Evolutionary conservation across 345 rosid species (phyloP), one percentile per base, ranked within the genome.

Genomic region (Lenwebbia sp.): DNA sequence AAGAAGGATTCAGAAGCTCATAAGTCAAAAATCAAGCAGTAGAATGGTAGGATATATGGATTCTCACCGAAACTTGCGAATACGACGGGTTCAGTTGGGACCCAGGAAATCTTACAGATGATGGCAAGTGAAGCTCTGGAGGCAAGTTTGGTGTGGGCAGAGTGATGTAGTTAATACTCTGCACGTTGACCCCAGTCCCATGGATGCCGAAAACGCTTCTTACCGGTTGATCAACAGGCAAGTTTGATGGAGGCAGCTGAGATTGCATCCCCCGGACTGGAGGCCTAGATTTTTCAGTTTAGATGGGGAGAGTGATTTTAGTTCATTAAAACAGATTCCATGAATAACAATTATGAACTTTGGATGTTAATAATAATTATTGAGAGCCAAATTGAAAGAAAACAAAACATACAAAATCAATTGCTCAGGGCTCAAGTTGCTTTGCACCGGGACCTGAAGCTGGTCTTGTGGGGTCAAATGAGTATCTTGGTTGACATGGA

Each of bases 191-290:
- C 13, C 1, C 47, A 22, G 26, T 1, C 55, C 30, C 40, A 2
- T 54, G n/a, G 15, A 2, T 0, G 84, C 0, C 17, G 0, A 2
- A 1, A 54, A 28, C 4, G 5, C 1, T 40, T 83, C 57, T 28
- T 28, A 11, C 84, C 3, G 44, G 26, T 53, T 83, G 84, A 30
- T 83, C 84, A 83, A 54, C 15, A 26, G 57, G 60, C 57, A 52
- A 83, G 84, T 83, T 83, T 83, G 57, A 51, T 54, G 60, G 1
- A 33, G 84, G 57, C 56, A 83, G 57, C 84, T 0, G 14, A 53
- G 84, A 33, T 17, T 28, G 54, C 57, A 30, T 54, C 57, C 58
- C 58, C 60, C 14, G 54, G 84, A 40, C 44, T 51, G 60, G 44
- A 44, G n/a, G 44, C 84, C 84, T 83, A 8, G 3, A 51, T 52